Percentiles rank a stretch among this genome's conserved stretches.
phyloP scores from a whole-genome alignment of 768 basidiomycete genomes.

The Mycena galericulata region DNA sequence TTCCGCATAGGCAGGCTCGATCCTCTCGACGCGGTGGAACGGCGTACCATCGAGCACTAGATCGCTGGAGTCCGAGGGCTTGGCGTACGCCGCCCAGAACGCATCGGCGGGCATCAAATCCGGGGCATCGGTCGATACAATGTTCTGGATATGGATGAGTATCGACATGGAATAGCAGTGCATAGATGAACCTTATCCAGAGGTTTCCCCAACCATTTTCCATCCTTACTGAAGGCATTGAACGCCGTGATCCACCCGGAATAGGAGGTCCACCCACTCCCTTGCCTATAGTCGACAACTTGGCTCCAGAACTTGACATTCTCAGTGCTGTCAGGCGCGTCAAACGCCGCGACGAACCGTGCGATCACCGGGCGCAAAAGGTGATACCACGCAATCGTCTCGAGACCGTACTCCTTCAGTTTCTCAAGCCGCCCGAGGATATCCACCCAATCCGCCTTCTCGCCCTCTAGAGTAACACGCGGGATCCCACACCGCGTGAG shows the following conservation, averaged over 20 bases:
- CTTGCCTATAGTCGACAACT: neutral
- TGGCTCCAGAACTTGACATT: conserved; percentile 7
- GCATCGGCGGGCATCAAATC: neutral
- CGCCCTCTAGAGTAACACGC: conserved; percentile 57
- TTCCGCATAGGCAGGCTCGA: neutral
- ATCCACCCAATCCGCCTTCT: conserved; percentile 51
- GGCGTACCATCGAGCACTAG: conserved; percentile 14
- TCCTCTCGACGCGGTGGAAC: conserved; percentile 3
- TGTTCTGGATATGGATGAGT: neutral
- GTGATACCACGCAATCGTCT: conserved; percentile 49
- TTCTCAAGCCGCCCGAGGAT: conserved; percentile 52
- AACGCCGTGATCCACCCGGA: conserved; percentile 25
- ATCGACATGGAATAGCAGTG: neutral
- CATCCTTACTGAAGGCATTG: conserved; percentile 11
- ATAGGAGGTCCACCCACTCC: conserved; percentile 16
- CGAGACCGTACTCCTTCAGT: conserved; percentile 50
- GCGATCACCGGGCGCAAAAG: conserved; percentile 54
- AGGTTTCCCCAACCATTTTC: neutral
- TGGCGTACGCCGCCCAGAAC: conserved; percentile 15
- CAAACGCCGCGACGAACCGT: too few relatives aligned
- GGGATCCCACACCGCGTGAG: conserved; percentile 55
- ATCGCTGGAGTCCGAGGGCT: neutral
- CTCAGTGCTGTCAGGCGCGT: conserved; percentile 26
- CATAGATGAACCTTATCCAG: neutral
- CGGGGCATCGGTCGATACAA: neutral